Conservation (phyloP, 2,329 filamentous ascomycete species). For the Epichloe gansuensis region DNA sequence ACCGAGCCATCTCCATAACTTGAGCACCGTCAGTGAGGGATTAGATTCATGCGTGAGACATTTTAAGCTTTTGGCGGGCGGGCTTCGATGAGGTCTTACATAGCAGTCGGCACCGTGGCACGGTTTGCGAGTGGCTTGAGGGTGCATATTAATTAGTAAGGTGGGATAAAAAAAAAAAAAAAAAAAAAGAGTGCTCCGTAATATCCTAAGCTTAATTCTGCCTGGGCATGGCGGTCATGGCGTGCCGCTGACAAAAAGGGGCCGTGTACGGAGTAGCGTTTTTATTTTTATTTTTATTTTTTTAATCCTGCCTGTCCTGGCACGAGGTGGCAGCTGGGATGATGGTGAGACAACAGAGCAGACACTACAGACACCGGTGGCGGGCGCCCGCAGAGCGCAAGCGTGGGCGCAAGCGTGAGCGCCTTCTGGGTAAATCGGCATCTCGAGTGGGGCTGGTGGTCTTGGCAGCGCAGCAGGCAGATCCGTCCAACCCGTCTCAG, state of each 20-base stretch:
- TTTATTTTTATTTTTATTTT: no score
- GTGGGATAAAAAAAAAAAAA: not conserved
- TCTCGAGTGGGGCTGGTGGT: not conserved
- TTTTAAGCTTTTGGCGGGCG: not conserved
- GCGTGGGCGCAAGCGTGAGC: not conserved
- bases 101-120: not conserved
- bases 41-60: not conserved
- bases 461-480: slow-evolving; percentile 2
- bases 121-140: no score
- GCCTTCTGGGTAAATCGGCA: slow-evolving; percentile 8
- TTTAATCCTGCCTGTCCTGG: no score
- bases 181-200: not conserved
- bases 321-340: no score
- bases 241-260: no score
- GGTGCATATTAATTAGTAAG: not conserved
- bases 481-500: not conserved
- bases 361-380: not conserved
- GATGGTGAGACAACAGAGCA: not conserved
- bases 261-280: no score
- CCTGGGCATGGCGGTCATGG: not conserved
- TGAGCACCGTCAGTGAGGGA: not conserved
- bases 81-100: not conserved
- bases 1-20: no score
- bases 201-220: slow-evolving; percentile 10
- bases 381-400: not conserved